Base-by-base conservation (phyloP, 2,329 filamentous ascomycete species). In the Podosphaera xanthii region DNA sequence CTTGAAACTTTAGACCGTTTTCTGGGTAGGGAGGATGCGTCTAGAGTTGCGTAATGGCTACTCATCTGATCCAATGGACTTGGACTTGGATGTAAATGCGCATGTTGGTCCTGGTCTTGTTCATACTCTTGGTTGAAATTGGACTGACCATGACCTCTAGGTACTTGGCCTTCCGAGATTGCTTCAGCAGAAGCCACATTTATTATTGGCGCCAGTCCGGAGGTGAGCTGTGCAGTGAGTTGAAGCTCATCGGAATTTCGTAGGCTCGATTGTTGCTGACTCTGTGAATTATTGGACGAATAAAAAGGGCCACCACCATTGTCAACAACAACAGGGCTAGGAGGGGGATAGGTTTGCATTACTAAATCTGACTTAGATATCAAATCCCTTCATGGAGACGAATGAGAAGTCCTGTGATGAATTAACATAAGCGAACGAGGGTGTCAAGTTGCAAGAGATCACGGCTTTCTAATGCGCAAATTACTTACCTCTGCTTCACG, bases 1-100 rank as follows among this genome's bases (percentile, higher is more conserved):
- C 88, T 79, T 9, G 88, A 94, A 4, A 92, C 87, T 70, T 94
- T 94, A 4, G 84, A 86, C 61, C 88, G 77, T 69, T 92, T 92
- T 62, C 84, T 76, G 0, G 84, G 83, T 6, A 64, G 62, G 53
- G 62, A 62, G 56, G 12, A 82, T 79, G 76, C 76, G 63, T 69
- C 66, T 53, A 64, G 59, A 55, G 73, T 68, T 31, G 59, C 70
- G 50, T 73, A 73, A 62, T 73, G 71, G 65, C 77, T 76, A 63
- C 71, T 73, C 63, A 78, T 64, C 48, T 65, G 65, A 52, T 66
- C 66, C 61, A 69, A 63, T 38, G 62, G 61, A 4, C 60, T 61
- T 59, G 67, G 65, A 36, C 48, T 59, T 22, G 62, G 58, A 30
- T 65, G 65, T 12, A 63, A 59, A 35, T 66, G 65, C 2, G 54